These are phyloP conservation scores for Lipomyces starkeyi DNA, from an alignment of 805 yeast species.

Conservation along the genomic window DNA sequence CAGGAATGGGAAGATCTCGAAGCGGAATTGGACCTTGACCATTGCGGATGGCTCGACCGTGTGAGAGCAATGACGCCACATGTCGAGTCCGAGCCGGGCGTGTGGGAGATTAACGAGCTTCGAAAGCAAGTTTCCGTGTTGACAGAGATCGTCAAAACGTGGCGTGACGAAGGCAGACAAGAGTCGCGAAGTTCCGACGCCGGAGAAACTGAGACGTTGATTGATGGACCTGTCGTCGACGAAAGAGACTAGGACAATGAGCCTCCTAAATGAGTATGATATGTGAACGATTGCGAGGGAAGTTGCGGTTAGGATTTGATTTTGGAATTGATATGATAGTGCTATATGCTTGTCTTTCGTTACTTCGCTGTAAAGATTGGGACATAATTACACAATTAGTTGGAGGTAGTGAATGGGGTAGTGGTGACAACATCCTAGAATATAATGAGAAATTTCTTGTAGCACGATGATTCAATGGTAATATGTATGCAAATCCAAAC, in stretches of 20 bases:
- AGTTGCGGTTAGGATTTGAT: background rate
- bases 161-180: constrained; percentile 9
- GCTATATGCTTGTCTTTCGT: too few relatives aligned
- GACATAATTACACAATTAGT: background rate
- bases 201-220: constrained; percentile 17
- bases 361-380: background rate
- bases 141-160: constrained; percentile 12
- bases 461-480: background rate
- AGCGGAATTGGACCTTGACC: constrained; percentile 65
- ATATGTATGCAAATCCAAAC: background rate
- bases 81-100: constrained; percentile 52
- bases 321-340: background rate
- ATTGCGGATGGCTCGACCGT: constrained; percentile 56
- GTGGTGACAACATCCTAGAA: background rate
- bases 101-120: constrained; percentile 25
- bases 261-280: background rate
- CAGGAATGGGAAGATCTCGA: constrained; percentile 84
- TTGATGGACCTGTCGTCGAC: constrained; percentile 7
- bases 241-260: background rate
- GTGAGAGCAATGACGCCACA: constrained; percentile 64
- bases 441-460: background rate
- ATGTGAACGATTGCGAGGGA: background rate
- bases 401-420: background rate
- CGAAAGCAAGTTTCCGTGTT: constrained; percentile 26
- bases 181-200: background rate